Evolutionary conservation across 352 stramenopile genomes (phyloP), one percentile per base, ranked within the genome.

Genomic region (Phytophthora palmivora): DNA sequence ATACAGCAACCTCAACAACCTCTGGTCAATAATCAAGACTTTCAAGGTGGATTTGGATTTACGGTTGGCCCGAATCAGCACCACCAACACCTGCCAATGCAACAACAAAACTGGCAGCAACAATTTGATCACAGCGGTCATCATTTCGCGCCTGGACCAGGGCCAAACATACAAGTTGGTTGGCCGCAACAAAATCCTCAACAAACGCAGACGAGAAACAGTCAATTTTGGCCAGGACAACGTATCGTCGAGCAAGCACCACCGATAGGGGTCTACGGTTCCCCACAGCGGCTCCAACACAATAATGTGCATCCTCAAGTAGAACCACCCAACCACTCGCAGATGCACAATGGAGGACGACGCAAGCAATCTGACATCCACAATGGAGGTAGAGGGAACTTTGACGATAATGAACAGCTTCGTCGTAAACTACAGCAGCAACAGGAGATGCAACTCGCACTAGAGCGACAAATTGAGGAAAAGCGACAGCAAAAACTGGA

Each of bases 401-500:
- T 34, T 0, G 48, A 58, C 19, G 65, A 73, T 16, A 36, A 33
- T 21, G 52, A 73, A 22, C 58, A 38, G 12, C 19, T 61, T 33
- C 58, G n/a, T n/a, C n/a, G 70, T 3, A 82, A 84, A 52, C 28
- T 78, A 18, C 73, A 80, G 12, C 65, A 76, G 15, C 63, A 76
- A 2, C 73, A 79, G 14, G 78, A 82, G 28, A 84, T 89, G 52
- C 78, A 89, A 51, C 63, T 73, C 14, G 63, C 80, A 1, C 36
- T 88, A 12, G 73, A 85, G 14, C 69, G 69, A 11, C 80, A 89
- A 51, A 79, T 89, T 30, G 78, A 89, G 30, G 80, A 89, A 48
- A 89, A 89, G 50, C 67, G 77, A 9, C 78, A 71, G 3, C 80
- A 85, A 41, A 89, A 89, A 33, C 58, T 82, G 14, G 80, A 87